Evolutionary conservation across 495 filamentous ascomycete species (phyloP), one percentile per base, ranked within the genome.

Genomic region (Talaromyces adpressus): DNA sequence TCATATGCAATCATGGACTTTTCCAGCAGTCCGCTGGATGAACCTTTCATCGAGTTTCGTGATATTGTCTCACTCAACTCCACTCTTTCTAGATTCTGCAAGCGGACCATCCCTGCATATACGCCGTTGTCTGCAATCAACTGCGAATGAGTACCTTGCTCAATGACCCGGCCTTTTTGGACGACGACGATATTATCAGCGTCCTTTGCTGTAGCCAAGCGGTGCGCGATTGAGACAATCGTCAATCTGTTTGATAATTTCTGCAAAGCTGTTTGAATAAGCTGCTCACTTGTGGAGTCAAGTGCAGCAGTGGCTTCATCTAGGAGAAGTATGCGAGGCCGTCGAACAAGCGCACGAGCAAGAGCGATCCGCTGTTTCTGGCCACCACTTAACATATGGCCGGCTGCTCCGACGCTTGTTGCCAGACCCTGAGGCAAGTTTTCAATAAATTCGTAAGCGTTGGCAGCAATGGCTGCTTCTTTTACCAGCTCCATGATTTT

Each of bases 281-380:
- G 47, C 11, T 63, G 64, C 58, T 82, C 79, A 12, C 66, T 66
- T 7, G 59, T 64, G 9, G 78, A 63, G 70, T 83, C 80, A 14
- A 83, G 64, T 0, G 80, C 76, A 51, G 68, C 72, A 2, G 77
- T 79, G 1, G 69, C 70, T 66, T 82, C 79, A 29, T 80, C 78
- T 16, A 80, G 69, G 8, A 95, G 76, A 2, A 95, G 79, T 68
- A 95, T 86, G 72, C 87, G 89, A 8, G 91, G 91, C 66, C 93
- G 82, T 16, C 82, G 86, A 22, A 93, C 85, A 51, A 95, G 84
- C 20, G 87, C 88, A 56, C 91, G 80, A 2, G 91, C 90, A 22
- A 88, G 70, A 6, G 84, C 80, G 6, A 89, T 70, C 29, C 87
- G 73, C 67, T 89, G 86, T 36, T 80, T 79, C 62, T 89, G 62